phyloP scores from a whole-genome alignment of 2,329 filamentous ascomycete genomes.

The Dendryphion nanum region DNA sequence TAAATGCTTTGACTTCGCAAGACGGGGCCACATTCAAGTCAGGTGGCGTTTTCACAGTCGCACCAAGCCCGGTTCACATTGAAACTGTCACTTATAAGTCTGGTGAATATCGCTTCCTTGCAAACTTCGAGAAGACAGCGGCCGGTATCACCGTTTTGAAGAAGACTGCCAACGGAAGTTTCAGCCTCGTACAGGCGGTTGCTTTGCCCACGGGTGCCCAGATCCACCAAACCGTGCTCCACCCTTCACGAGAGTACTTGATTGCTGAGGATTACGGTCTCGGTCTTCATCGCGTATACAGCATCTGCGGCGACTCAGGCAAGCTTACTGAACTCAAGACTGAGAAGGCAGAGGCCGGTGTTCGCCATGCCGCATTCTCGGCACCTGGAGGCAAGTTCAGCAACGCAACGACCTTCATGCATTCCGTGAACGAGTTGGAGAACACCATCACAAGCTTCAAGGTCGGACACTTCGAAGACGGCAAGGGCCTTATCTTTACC shows the following conservation, averaged over 20 bases:
- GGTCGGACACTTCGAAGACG: conserved; percentile 49
- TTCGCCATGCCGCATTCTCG: conserved; percentile 64
- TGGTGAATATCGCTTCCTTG: conserved; percentile 43
- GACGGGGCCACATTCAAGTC: conserved; percentile 40
- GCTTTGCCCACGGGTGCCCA: conserved; percentile 54
- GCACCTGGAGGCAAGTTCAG: conserved; percentile 12
- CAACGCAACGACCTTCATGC: conserved; percentile 56
- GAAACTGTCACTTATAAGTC: conserved; percentile 42
- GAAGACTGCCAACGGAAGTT: conserved; percentile 8
- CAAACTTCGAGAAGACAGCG: conserved; percentile 40
- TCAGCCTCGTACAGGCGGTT: conserved; percentile 39
- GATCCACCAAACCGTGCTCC: conserved; percentile 63
- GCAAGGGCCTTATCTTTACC: conserved; percentile 47
- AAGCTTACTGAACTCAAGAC: conserved; percentile 47
- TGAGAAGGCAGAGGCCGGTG: conserved; percentile 54
- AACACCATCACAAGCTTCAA: conserved; percentile 59
- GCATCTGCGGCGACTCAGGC: conserved; percentile 49
- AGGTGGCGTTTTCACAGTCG: conserved; percentile 31
- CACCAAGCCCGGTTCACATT: conserved; percentile 41
- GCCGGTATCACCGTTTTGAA: conserved; percentile 38
- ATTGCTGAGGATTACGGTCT: conserved; percentile 66
- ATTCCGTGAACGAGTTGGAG: conserved; percentile 59
- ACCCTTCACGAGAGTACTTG: conserved; percentile 62
- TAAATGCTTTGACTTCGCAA: conserved; percentile 37
- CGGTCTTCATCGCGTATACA: conserved; percentile 61